Evolutionary conservation across 169 alveolate genomes (phyloP).

Genomic region (Eimeria sp.): DNA sequence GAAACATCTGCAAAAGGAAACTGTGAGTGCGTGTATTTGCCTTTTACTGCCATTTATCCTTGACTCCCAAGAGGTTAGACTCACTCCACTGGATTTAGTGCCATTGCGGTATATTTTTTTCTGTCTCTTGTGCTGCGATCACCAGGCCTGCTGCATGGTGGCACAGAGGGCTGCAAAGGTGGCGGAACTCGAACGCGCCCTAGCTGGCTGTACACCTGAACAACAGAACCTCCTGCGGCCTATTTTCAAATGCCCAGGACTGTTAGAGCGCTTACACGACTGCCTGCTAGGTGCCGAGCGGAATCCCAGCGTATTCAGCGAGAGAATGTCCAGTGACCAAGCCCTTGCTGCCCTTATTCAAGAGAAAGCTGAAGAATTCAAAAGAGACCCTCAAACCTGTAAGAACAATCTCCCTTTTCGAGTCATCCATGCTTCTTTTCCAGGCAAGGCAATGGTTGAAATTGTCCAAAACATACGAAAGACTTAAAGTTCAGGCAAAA

Average conservation of each 20-base stretch:
- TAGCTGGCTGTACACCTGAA: constrained; percentile 47
- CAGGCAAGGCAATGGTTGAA: too few species aligned
- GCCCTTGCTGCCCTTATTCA: background rate
- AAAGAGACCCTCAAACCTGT: constrained; percentile 32
- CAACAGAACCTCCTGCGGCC: constrained; percentile 46
- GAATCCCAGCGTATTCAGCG: background rate
- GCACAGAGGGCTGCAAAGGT: constrained; percentile 24
- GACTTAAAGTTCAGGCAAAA: too few species aligned
- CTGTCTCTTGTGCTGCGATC: background rate
- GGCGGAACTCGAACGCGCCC: constrained; percentile 18
- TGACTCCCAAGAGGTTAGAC: background rate
- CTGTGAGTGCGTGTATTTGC: constrained; percentile 17
- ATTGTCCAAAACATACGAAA: too few species aligned
- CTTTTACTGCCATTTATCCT: background rate
- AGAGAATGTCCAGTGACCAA: background rate
- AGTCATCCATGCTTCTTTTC: background rate
- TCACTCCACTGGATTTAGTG: background rate
- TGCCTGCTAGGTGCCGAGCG: background rate
- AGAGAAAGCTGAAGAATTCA: constrained; percentile 51
- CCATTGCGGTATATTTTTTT: background rate
- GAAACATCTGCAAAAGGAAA: constrained; percentile 50
- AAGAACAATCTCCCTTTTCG: background rate
- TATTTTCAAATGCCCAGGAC: background rate
- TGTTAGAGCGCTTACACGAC: constrained; percentile 41
- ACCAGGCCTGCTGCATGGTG: constrained; percentile 23